Conservation (phyloP, 768 basidiomycete genomes). For the Suillus luteus region DNA sequence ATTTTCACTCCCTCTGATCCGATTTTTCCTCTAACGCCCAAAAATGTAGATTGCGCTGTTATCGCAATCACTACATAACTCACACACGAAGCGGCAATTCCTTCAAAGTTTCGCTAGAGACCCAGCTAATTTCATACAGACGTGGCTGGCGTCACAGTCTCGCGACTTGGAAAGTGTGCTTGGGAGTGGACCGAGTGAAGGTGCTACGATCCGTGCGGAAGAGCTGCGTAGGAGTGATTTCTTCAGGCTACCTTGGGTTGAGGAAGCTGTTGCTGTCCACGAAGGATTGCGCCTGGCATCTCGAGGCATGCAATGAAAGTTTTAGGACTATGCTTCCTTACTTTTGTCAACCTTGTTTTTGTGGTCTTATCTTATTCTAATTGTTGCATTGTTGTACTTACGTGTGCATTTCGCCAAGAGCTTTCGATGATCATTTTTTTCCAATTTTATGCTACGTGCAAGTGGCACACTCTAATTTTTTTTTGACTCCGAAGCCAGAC, state of each 20-base stretch:
- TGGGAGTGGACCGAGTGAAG: constrained; percentile 84
- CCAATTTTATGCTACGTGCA: constrained; percentile 4
- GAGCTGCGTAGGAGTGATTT: constrained; percentile 88
- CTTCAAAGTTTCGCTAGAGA: constrained; percentile 78
- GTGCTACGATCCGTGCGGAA: constrained; percentile 79
- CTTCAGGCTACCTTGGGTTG: constrained; percentile 91
- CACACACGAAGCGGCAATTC: constrained; percentile 86
- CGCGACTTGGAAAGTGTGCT: constrained; percentile 87
- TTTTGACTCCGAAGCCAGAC: constrained; percentile 17
- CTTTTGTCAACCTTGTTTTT: constrained; percentile 3
- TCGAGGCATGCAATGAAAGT: constrained; percentile 42
- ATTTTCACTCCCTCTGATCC: background rate
- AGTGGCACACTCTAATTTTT: constrained; percentile 14
- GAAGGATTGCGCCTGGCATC: constrained; percentile 74
- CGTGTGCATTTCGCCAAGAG: constrained; percentile 3
- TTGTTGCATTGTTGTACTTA: constrained; percentile 9
- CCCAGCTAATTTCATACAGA: constrained; percentile 81
- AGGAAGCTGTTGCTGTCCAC: constrained; percentile 82
- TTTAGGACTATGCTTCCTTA: background rate
- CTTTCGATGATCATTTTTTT: constrained; percentile 2
- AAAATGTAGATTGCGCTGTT: constrained; percentile 69
- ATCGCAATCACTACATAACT: constrained; percentile 84
- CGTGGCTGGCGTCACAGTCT: constrained; percentile 90
- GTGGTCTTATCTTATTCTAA: constrained; percentile 7
- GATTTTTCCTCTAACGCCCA: constrained; percentile 21